Base-by-base conservation (phyloP, 2,329 filamentous ascomycete genomes). In the Fusarium begoniae region DNA sequence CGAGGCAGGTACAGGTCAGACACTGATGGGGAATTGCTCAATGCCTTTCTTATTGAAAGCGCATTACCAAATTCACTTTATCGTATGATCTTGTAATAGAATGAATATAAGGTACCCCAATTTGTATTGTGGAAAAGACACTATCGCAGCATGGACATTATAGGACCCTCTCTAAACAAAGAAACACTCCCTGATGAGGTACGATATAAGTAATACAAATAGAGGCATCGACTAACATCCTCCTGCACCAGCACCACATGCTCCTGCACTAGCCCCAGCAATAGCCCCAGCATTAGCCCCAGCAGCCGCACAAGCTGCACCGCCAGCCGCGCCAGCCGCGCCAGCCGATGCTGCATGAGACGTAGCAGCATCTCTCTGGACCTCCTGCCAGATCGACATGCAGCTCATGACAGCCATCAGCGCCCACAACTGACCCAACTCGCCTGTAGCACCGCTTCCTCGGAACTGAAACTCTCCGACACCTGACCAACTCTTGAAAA, bases 351-450 rank as follows among this genome's bases (percentile, higher is more conserved):
- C 66, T 26, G 26, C 26, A 26, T 26, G 26, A 26, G 26, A 26
- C 26, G 26, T 26, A 26, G 56, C 65, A 47, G 58, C 57, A 24
- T 71, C 62, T 43, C 74, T 62, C 50, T 56, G 66, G 2, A 50
- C 47, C 56, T 63, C 69, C 24, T 76, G 63, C 72, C 75, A 78
- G 28, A 78, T 75, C 8, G 72, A 74, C 72, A 78, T 65, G 11
- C 66, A 74, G n/a, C 76, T 79, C 75, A 78, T 77, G 30, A 79
- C 48, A 14, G 68, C 73, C 76, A 78, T 79, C 37, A 79, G 37
- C 13, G 55, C 56, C 78, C 78, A 79, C 6, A 67, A 51, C 3
- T 69, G 60, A 1, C 78, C 78, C 45, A 79, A 56, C 67, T 79
- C 78, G 26, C 77, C 77, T 18, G 74, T 74, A 8, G 75, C 69